Evolutionary conservation across 2,329 filamentous ascomycete genomes (phyloP).

Genomic region (Penicillium sp.): DNA sequence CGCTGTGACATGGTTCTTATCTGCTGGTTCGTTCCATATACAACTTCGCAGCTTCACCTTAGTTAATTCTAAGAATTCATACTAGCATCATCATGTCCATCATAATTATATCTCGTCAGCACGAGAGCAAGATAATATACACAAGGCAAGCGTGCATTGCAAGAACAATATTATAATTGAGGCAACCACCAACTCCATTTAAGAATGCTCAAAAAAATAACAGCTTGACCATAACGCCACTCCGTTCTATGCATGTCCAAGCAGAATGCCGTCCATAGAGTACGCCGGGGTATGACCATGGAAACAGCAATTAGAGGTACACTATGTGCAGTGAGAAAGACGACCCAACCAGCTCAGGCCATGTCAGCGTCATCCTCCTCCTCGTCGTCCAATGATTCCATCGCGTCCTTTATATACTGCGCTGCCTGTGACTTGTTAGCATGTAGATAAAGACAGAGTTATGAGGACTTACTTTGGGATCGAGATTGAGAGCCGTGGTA

Average conservation of each 20-base stretch:
- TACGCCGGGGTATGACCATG: conserved; percentile 9
- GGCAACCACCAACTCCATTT: neutral
- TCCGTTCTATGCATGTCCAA: conserved; percentile 14
- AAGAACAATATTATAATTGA: neutral
- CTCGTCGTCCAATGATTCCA: conserved; percentile 76
- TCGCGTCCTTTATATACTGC: conserved; percentile 91
- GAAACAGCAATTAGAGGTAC: neutral
- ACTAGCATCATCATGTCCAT: neutral
- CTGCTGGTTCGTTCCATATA: no score
- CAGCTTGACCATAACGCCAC: conserved; percentile 12
- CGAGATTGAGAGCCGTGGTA: conserved; percentile 89
- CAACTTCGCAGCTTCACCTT: neutral
- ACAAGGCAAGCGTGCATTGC: neutral
- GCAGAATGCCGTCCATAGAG: conserved; percentile 6
- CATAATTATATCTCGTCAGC: neutral
- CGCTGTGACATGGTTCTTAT: no score
- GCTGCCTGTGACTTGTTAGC: conserved; percentile 60
- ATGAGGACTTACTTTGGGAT: conserved; percentile 73
- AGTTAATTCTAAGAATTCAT: no score
- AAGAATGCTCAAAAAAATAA: conserved; percentile 7
- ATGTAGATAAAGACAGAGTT: conserved; percentile 11
- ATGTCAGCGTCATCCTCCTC: conserved; percentile 59
- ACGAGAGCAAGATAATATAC: conserved; percentile 1
- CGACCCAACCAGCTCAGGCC: conserved; percentile 28
- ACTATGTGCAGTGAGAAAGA: neutral